Evolutionary conservation across 495 filamentous ascomycete species (phyloP).

Genomic region (Sporormia fimetaria): DNA sequence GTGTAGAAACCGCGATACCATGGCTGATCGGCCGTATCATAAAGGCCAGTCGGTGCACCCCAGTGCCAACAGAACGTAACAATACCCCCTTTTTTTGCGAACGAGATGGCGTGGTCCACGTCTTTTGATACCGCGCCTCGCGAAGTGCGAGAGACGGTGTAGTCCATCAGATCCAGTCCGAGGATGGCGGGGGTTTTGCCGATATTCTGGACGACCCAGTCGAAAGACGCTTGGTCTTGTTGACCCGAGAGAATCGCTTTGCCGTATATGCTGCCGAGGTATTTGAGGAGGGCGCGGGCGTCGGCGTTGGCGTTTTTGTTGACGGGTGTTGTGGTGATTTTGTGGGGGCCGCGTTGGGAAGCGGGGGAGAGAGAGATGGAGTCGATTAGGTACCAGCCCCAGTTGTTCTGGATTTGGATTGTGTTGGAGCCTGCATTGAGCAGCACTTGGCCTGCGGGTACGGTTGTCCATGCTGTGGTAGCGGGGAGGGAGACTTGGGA

Average conservation of each 20-base stretch:
- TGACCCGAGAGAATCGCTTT: slow-evolving; percentile 40
- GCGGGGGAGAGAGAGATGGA: slow-evolving; percentile 34
- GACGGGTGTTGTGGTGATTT: slow-evolving; percentile 28
- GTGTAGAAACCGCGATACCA: slow-evolving; percentile 43
- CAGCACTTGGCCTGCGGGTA: slow-evolving; percentile 35
- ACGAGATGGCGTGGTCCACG: slow-evolving; percentile 38
- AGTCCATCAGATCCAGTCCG: slow-evolving; percentile 39
- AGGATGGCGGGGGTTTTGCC: slow-evolving; percentile 40
- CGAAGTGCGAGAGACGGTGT: slow-evolving; percentile 37
- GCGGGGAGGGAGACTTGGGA: slow-evolving; percentile 34
- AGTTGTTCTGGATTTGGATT: slow-evolving; percentile 37
- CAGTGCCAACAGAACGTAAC: slow-evolving; percentile 40
- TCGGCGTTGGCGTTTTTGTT: slow-evolving; percentile 27
- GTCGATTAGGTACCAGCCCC: slow-evolving; percentile 41
- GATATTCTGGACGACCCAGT: slow-evolving; percentile 34
- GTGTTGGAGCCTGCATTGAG: slow-evolving; percentile 36
- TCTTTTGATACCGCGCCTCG: slow-evolving; percentile 32
- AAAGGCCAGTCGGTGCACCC: slow-evolving; percentile 32
- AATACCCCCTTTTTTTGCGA: slow-evolving; percentile 35
- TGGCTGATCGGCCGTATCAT: slow-evolving; percentile 34
- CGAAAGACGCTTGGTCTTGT: slow-evolving; percentile 32
- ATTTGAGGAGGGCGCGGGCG: slow-evolving; percentile 29
- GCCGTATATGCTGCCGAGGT: slow-evolving; percentile 37
- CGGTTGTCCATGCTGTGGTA: slow-evolving; percentile 23
- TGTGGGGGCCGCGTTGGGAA: slow-evolving; percentile 31